These are phyloP conservation scores for Fusarium luffae DNA, from an alignment of 2,329 filamentous ascomycete species.

Conservation along the genomic window DNA sequence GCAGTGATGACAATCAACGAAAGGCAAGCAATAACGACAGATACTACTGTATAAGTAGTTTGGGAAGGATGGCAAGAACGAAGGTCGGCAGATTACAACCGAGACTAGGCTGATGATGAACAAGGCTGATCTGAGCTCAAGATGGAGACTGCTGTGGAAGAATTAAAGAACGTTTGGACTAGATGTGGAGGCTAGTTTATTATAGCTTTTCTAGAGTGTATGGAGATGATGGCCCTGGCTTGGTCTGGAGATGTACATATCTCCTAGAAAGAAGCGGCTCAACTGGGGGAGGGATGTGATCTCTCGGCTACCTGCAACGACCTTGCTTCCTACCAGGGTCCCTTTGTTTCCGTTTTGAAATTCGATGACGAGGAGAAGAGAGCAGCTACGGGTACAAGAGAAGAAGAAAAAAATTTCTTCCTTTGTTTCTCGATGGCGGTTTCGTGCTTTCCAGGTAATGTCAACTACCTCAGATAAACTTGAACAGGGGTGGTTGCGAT, in stretches of 20 bases:
- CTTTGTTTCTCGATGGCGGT: constrained; percentile 2
- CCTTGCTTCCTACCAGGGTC: background rate
- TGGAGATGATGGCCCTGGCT: constrained; percentile 5
- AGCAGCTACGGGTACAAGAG: background rate
- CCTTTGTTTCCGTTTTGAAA: background rate
- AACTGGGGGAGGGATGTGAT: background rate
- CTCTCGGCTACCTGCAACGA: constrained; percentile 2
- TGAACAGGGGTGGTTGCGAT: constrained; percentile 16
- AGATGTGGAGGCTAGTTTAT: constrained; percentile 17
- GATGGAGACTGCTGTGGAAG: constrained; percentile 1
- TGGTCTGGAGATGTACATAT: background rate
- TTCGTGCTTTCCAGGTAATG: background rate
- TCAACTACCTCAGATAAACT: constrained; percentile 5
- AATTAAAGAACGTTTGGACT: constrained; percentile 9
- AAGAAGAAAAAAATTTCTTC: background rate
- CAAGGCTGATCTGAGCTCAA: constrained; percentile 6
- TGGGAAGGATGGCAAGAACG: background rate
- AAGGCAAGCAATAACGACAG: background rate
- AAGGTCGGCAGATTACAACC: constrained; percentile 16
- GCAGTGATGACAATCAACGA: background rate
- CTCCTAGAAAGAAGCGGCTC: constrained; percentile 5
- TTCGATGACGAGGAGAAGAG: constrained; percentile 3
- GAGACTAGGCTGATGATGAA: constrained; percentile 8
- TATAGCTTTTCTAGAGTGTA: constrained; percentile 15
- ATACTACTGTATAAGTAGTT: constrained; percentile 1